phyloP scores from a whole-genome alignment of 2,329 filamentous ascomycete species.

The Fusarium nelsonii region DNA sequence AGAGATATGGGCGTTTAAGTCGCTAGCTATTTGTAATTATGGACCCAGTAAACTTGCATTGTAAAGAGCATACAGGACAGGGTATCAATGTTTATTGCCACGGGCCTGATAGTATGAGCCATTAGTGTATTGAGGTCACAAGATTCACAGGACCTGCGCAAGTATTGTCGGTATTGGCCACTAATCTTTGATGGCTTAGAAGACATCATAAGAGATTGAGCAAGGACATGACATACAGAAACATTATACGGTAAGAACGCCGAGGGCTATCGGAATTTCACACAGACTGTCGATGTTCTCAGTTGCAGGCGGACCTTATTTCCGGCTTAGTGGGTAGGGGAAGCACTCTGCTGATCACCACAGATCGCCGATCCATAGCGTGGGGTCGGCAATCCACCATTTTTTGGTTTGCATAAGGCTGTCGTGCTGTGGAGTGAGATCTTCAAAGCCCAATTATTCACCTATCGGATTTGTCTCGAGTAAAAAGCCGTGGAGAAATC shows the following conservation, averaged over 20 bases:
- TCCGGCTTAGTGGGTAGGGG: neutral
- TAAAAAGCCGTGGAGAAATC: neutral
- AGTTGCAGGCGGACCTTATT: too few species aligned
- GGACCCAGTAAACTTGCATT: too few species aligned
- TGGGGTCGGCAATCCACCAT: neutral
- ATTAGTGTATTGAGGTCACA: neutral
- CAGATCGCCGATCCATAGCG: neutral
- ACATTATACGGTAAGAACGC: neutral
- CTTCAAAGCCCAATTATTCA: neutral
- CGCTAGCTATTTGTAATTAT: neutral
- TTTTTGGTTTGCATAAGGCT: neutral
- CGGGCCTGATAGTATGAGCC: neutral
- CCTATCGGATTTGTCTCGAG: neutral
- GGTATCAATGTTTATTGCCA: neutral
- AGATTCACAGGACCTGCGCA: constrained; percentile 1
- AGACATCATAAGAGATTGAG: too few species aligned
- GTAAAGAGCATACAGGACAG: neutral
- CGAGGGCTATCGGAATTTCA: neutral
- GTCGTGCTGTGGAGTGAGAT: neutral
- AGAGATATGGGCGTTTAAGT: neutral
- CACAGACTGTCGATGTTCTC: neutral
- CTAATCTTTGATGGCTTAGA: neutral
- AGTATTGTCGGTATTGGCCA: neutral
- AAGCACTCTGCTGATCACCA: neutral
- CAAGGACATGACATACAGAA: neutral